Percentiles rank a stretch among this genome's conserved stretches.
Conservation (phyloP, 768 basidiomycete genomes). For the Russula lepida region DNA sequence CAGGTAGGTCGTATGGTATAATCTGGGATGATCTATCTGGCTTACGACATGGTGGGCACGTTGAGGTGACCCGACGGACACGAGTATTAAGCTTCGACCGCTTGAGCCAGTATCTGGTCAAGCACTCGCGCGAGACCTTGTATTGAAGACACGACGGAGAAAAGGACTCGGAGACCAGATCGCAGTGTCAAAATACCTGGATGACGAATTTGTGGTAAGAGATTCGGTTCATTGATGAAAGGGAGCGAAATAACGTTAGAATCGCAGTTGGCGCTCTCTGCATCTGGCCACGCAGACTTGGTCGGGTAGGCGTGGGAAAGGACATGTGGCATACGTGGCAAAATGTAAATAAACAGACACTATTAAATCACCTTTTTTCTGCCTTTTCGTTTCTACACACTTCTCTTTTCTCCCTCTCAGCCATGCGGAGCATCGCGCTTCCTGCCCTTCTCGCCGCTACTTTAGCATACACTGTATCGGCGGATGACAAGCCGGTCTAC, state of each 20-base stretch:
- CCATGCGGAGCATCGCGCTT: conserved; percentile 84
- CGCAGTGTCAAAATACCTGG: conserved; percentile 93
- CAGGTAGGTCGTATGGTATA: conserved; percentile 45
- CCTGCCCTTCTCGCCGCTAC: conserved; percentile 55
- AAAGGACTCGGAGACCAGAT: conserved; percentile 97
- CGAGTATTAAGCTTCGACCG: conserved; percentile 90
- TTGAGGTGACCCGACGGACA: conserved; percentile 93
- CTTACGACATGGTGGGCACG: conserved; percentile 1
- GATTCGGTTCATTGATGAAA: background rate
- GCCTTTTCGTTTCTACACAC: conserved; percentile 23
- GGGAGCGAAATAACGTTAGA: conserved; percentile 2
- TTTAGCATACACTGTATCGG: conserved; percentile 55
- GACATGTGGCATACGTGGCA: conserved; percentile 36
- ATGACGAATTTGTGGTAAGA: conserved; percentile 91
- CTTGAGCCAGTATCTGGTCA: conserved; percentile 97
- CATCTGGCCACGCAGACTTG: conserved; percentile 92
- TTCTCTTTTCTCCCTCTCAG: conserved; percentile 32
- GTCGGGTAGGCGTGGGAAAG: conserved; percentile 47
- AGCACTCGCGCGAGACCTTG: conserved; percentile 87
- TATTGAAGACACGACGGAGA: conserved; percentile 90
- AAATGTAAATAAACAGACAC: conserved; percentile 28
- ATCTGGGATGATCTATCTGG: too few species aligned
- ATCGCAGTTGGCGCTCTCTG: conserved; percentile 77
- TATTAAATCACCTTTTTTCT: conserved; percentile 2
- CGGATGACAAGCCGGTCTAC: conserved; percentile 56